Base-by-base conservation (phyloP, 129 eudicot genomes). In the Scalesia atractyloides region DNA sequence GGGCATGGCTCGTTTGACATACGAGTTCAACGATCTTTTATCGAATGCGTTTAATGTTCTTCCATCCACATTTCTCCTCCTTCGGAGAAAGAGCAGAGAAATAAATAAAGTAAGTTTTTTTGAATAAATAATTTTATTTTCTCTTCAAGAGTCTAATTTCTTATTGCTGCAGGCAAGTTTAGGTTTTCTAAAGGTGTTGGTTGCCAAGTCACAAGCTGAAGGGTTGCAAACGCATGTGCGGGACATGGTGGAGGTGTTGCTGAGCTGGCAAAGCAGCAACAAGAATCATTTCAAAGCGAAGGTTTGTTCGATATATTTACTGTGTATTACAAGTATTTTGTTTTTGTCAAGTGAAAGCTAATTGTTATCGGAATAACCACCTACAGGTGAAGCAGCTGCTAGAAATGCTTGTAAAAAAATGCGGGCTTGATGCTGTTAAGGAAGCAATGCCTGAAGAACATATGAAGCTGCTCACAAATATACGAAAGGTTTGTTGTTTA, bases 361-460 rank as follows among this genome's bases (percentile, higher is more conserved):
- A 51, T 69, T 18, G 17, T 47, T 36, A 20, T 61, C 49, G 9
- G n/a, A 63, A 43, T 47, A 14, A 46, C 36, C 16, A 56, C 54
- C 16, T 81, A 77, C 74, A 95, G 99, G 88, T 95, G 76, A 95
- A 90, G 82, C 76, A 79, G 77, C 89, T 95, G 1, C 75, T 94
- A 68, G 97, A 90, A 76, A 94, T 94, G 99, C 97, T 94, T 70
- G 88, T 94, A 22, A 94, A 85, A 81, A 94, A 90, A 82, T 94
- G 99, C 70, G 99, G 99, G 66, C 64, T 94, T 30, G 97, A 88
- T 73, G 93, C 97, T 72, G 96, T 94, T 8, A 94, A 82, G 88
- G 86, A 79, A 73, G 99, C 88, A 22, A 90, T 90, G 99, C 99
- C 99, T 46, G 97, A 90, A 83, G 96, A 88, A 65, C 99, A 94